Percentiles rank a stretch among this genome's conserved stretches.
These are phyloP conservation scores for Lippia alba DNA, from an alignment of 305 asterid genomes.

Conservation along the genomic window DNA sequence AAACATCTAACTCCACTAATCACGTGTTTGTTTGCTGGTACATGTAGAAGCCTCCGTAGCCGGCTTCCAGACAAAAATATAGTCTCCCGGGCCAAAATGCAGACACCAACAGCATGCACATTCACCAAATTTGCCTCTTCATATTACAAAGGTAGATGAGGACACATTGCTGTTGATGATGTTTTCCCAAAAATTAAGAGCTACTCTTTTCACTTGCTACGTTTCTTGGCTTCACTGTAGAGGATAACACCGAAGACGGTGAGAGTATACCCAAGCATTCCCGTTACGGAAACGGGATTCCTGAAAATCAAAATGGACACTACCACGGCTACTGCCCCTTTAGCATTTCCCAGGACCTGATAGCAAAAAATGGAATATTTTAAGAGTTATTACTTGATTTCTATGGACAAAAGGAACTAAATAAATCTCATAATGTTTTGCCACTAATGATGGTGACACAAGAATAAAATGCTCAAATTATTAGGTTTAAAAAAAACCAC, in stretches of 20 bases:
- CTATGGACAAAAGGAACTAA: background rate
- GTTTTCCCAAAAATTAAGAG: background rate
- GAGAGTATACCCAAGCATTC: slow-evolving; percentile 69
- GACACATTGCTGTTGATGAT: slow-evolving; percentile 1
- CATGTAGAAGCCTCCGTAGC: slow-evolving; percentile 44
- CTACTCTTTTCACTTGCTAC: slow-evolving; percentile 48
- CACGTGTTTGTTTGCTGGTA: slow-evolving; percentile 39
- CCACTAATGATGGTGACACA: background rate
- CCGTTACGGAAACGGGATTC: slow-evolving; percentile 71
- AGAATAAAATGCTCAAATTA: background rate
- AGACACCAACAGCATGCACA: slow-evolving; percentile 34
- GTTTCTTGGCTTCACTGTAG: slow-evolving; percentile 65
- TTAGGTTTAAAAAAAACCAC: background rate
- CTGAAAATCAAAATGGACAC: slow-evolving; percentile 68
- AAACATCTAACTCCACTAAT: slow-evolving; percentile 36
- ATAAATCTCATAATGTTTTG: background rate
- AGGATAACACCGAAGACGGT: slow-evolving; percentile 69
- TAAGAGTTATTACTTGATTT: background rate
- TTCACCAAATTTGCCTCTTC: slow-evolving; percentile 28
- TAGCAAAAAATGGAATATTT: background rate
- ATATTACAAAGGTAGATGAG: slow-evolving; percentile 31
- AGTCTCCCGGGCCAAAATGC: slow-evolving; percentile 34
- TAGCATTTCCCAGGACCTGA: slow-evolving; percentile 84
- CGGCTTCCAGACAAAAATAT: slow-evolving; percentile 43
- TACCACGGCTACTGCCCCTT: slow-evolving; percentile 79